Evolutionary conservation across 106 monocot genomes (phyloP).

Genomic region (Dendrobium nobile): DNA sequence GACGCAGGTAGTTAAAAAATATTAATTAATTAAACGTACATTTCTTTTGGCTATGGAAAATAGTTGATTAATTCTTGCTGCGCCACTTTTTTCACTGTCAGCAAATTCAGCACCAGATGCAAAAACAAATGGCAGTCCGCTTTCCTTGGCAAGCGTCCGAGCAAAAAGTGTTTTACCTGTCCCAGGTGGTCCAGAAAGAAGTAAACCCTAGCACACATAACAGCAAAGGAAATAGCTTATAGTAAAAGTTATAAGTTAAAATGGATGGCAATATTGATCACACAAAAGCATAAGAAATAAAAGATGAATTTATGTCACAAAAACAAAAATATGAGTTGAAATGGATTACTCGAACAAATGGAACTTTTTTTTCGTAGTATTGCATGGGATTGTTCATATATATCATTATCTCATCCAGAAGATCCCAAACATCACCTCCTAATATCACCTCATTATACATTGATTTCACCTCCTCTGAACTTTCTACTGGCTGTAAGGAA

Average conservation of each 20-base stretch:
- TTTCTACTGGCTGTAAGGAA: constrained; percentile 45
- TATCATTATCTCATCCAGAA: constrained; percentile 87
- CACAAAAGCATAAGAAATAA: constrained; percentile 3
- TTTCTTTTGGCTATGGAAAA: constrained; percentile 84
- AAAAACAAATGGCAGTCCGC: constrained; percentile 89
- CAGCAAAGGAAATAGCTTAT: not conserved
- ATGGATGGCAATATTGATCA: not conserved
- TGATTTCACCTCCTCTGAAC: constrained; percentile 43
- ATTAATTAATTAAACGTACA: constrained; percentile 30
- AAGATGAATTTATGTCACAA: not conserved
- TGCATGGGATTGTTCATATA: constrained; percentile 94
- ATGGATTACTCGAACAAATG: constrained; percentile 68
- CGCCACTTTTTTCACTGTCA: constrained; percentile 90
- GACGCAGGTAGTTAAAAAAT: not conserved
- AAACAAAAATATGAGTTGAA: not conserved
- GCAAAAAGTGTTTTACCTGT: constrained; percentile 94
- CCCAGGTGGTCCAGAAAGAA: constrained; percentile 86
- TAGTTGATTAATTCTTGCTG: constrained; percentile 80
- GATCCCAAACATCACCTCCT: constrained; percentile 92
- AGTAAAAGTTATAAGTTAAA: not conserved
- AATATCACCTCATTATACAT: constrained; percentile 80
- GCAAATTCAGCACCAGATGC: constrained; percentile 92
- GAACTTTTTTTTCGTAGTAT: constrained; percentile 83
- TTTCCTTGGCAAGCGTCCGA: constrained; percentile 77
- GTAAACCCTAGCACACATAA: constrained; percentile 47